Evolutionary conservation across 2,329 filamentous ascomycete species (phyloP).

Genomic region (Metarhizium brunneum): DNA sequence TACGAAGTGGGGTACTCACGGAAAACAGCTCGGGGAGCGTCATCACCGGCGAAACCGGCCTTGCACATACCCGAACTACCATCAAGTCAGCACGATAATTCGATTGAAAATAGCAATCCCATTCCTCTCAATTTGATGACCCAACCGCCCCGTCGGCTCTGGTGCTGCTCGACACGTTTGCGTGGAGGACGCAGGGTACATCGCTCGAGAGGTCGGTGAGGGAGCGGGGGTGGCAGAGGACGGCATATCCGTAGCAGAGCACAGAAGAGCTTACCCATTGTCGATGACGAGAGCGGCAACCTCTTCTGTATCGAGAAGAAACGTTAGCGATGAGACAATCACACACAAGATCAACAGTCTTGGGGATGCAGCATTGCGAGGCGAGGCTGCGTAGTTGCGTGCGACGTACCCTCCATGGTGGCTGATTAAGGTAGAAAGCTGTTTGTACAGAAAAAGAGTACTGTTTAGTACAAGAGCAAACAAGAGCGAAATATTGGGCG

Average conservation of each 20-base stretch:
- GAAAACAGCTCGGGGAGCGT: conserved; percentile 99
- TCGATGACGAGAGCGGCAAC: conserved; percentile 99
- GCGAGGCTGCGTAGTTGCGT: conserved; percentile 3
- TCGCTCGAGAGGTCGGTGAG: conserved; percentile 24
- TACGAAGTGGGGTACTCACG: conserved; percentile 59
- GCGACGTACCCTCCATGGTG: conserved; percentile 47
- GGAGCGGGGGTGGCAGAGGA: conserved; percentile 14
- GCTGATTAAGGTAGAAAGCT: conserved; percentile 33
- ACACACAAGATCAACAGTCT: background rate
- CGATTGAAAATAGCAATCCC: background rate
- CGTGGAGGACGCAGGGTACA: conserved; percentile 4
- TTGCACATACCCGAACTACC: conserved; percentile 99
- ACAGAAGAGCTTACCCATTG: conserved; percentile 86
- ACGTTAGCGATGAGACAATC: conserved; percentile 29
- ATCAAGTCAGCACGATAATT: conserved; percentile 27
- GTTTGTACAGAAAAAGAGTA: conserved; percentile 10
- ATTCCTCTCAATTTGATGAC: background rate
- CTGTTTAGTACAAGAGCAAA: conserved; percentile 4
- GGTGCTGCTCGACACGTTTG: background rate
- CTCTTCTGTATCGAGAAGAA: conserved; percentile 66
- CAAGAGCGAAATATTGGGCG: background rate
- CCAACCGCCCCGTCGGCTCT: background rate
- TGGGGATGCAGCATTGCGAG: background rate
- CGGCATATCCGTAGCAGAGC: background rate
- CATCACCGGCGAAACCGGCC: conserved; percentile 99